A percentile compares a stretch with the other conserved stretches of the same genome.
Conservation (phyloP, 495 filamentous ascomycete genomes). For the Podospora pseudoanserina region DNA sequence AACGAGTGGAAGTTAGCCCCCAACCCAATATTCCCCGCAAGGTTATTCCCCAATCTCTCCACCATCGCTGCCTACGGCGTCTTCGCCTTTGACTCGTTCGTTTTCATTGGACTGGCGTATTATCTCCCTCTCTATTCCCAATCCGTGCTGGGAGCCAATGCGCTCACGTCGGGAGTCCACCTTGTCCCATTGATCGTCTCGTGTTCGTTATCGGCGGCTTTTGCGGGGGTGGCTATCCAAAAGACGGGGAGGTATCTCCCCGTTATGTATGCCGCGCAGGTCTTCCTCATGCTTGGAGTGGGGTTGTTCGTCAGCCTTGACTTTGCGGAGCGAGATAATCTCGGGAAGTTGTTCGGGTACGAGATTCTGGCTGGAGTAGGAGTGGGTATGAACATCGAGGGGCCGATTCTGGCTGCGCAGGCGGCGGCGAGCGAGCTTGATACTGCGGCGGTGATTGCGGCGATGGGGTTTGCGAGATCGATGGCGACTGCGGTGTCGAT, state of each 20-base stretch:
- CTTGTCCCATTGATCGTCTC: conserved; percentile 67
- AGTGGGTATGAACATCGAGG: conserved; percentile 60
- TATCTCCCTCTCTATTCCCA: conserved; percentile 74
- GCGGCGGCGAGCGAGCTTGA: conserved; percentile 59
- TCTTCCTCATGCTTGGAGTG: conserved; percentile 54
- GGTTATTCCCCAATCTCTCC: conserved; percentile 57
- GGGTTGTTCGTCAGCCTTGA: conserved; percentile 59
- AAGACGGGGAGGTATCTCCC: conserved; percentile 56
- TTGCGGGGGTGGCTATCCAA: conserved; percentile 62
- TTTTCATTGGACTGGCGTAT: conserved; percentile 66
- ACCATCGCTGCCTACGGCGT: conserved; percentile 55
- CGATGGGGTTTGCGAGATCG: conserved; percentile 66
- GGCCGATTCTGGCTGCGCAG: conserved; percentile 72
- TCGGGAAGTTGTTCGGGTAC: conserved; percentile 53
- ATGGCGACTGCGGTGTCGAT: conserved; percentile 66
- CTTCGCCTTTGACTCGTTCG: conserved; percentile 60
- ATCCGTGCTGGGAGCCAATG: conserved; percentile 63
- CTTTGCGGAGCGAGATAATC: conserved; percentile 29
- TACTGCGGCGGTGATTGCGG: conserved; percentile 67
- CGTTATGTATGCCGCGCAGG: conserved; percentile 50
- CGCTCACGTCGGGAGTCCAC: conserved; percentile 71
- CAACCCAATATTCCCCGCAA: conserved; percentile 69
- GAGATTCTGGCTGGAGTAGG: conserved; percentile 65
- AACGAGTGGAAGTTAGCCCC: conserved; percentile 66
- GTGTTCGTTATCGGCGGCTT: conserved; percentile 57